Percentiles rank a stretch among this genome's conserved stretches.
phyloP scores from a whole-genome alignment of 257 asterid species.

The Nicotiana otophora region DNA sequence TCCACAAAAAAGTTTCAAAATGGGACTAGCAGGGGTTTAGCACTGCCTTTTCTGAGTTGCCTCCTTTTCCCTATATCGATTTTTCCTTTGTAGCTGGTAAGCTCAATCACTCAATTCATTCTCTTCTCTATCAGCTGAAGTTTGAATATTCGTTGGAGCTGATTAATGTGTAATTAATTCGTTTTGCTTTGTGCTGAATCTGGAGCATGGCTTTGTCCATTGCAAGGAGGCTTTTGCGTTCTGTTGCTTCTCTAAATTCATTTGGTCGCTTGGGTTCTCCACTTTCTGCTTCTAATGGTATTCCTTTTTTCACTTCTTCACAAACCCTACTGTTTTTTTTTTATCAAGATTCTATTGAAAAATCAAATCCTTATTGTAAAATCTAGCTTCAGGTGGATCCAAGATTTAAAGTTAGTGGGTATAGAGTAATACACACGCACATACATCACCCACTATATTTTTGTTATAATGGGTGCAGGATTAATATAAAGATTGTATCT shows the following conservation, averaged over 20 bases:
- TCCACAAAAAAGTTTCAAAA: not conserved
- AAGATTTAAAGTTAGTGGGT: not conserved
- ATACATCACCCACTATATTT: not conserved
- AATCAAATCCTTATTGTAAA: not conserved
- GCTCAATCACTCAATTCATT: too few species aligned
- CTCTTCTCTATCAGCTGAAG: not conserved
- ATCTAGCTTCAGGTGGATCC: not conserved
- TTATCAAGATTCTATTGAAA: not conserved
- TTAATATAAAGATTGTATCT: not conserved
- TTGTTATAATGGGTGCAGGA: not conserved
- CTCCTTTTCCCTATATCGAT: not conserved
- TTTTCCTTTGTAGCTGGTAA: not conserved
- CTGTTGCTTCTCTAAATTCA: conserved; percentile 10
- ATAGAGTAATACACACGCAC: not conserved
- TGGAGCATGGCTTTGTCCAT: conserved; percentile 22
- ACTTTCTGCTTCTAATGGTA: conserved; percentile 12
- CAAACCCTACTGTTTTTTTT: not conserved
- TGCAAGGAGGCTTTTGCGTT: conserved; percentile 13
- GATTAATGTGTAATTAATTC: not conserved
- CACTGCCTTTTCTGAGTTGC: not conserved
- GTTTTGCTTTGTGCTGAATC: not conserved
- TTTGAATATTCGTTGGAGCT: not conserved
- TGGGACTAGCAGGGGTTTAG: not conserved
- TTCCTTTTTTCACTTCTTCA: not conserved
- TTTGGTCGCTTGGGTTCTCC: conserved; percentile 5